Evolutionary conservation across 331 rosid species (phyloP), one percentile per base, ranked within the genome.

Genomic region (Rosa hybrid): DNA sequence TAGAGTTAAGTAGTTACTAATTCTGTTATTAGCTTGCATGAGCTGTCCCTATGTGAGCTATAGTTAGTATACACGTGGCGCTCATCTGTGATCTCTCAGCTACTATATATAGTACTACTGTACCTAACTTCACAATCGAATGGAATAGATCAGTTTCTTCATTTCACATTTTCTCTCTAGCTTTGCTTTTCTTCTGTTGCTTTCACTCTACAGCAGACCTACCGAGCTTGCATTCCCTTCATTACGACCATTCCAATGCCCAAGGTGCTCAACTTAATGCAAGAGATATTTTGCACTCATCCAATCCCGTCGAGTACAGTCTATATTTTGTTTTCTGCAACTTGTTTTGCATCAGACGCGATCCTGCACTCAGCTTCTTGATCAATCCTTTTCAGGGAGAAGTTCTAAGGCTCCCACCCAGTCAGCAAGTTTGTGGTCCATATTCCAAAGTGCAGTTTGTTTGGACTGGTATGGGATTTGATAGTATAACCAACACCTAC

Each of bases 321-420:
- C 2, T 62, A 62, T 7, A 25, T 4, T 62, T 12, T 62, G 68
- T 62, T 12, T 62, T 25, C 68, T 62, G 39, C 17, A 23, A 62
- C 39, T 1, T 62, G 39, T 62, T 62, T 62, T 25, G 68, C 39
- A 23, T 62, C 68, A 23, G 1, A 27, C 0, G 0, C 7, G 39
- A 62, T 25, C 0, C 11, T 11, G 64, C 27, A 8, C 68, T 62
- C 17, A 11, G 39, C 68, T 62, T 62, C 68, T 62, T 62, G 39
- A 62, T 62, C 68, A 62, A 23, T 62, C 68, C 68, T 62, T 8
- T 62, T 45, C 53, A 6, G 6, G 34, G 48, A 71, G 48, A 48
- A 71, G 75, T 25, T 62, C 39, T 62, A 10, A 62, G 14, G 68
- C 68, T 62, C 68, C 68, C 68, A 62, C 68, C 65, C 6, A 21